Evolutionary conservation across 106 monocot species (phyloP), one percentile per base, ranked within the genome.

Genomic region (Dioscorea zingiberensis): DNA sequence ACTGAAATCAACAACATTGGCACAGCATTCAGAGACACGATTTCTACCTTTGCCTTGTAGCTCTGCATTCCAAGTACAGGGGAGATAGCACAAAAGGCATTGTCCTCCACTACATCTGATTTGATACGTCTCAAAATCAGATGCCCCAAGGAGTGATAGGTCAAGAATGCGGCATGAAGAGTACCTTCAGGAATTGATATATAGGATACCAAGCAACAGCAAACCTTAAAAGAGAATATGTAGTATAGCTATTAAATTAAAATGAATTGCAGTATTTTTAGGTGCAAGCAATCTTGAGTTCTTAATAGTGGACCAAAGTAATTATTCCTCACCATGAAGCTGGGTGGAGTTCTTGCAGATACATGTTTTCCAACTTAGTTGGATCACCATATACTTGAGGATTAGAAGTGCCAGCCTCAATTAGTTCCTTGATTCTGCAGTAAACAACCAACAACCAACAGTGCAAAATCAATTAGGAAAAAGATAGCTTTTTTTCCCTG

Each of bases 141-240:
- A 69, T 76, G 76, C 14, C 76, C 69, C 9, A 76, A 32, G n/a
- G 76, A 76, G 58, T 76, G 76, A 56, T 75, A 75, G 7, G 75
- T 75, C 68, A 75, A 55, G 62, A 75, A 75, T 27, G 75, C 38
- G 21, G 68, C 69, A 63, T 63, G 76, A 23, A 76, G 29, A 21
- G n/a, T 47, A 32, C 69, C 69, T 48, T 76, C 76, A 21, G 76
- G 76, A 48, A 76, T 76, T 69, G 44, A 58, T 76, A 76, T 62
- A 76, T 69, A 47, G 75, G 75, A 75, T 75, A 75, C 75, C 75
- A 75, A 26, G 75, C 75, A 23, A 75, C 75, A 1, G 68, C 69
- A 54, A 60, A 76, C 76, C 76, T 76, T 18, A 27, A 32, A 63
- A 38, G 10, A 2, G 0, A 38, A 2, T n/a, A n/a, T n/a, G n/a